Evolutionary conservation across 257 asterid genomes (phyloP), one percentile per base, ranked within the genome.

Genomic region (Petunia axillaris): DNA sequence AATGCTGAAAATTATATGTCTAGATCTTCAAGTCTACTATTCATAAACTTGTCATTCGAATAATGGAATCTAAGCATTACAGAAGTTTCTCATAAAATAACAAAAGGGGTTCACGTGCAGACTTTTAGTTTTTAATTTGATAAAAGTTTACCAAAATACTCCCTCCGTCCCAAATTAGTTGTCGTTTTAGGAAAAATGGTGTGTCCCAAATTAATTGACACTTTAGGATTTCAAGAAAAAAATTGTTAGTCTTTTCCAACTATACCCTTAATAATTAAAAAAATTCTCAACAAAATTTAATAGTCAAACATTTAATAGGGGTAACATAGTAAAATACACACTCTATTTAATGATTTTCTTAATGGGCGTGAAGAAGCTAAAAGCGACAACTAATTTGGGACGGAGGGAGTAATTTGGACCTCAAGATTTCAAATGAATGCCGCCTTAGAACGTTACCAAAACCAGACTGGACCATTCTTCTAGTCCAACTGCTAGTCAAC

Each of bases 51-150:
- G 44, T 73, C 43, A 25, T 25, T 25, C 25, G 25, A 25, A 25
- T 25, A 25, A 25, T 25, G 25, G 25, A 25, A 25, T 25, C 25
- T 25, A 50, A 50, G 50, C 14, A 10, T 73, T 73, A 1, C 13
- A 43, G 62, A 73, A 50, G 36, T 73, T 50, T 73, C 77, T 73
- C 2, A 62, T 73, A 35, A 73, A 50, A 6, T 71, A 48, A 73
- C 13, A 35, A 73, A 48, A 73, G 35, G 62, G 10, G 2, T 73
- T 50, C 77, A 73, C 62, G 62, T 73, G 52, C 10, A 8, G 5
- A 40, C 48, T 5, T 65, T 15, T 57, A 5, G 10, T 71, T 40
- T 65, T n/a, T 52, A 43, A 62, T n/a, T 67, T 67, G 53, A 66
- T 40, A 14, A 25, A 25, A 25, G 25, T 25, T 25, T 25, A 25